Conservation (phyloP, 345 rosid species). For the Citrus medica region DNA sequence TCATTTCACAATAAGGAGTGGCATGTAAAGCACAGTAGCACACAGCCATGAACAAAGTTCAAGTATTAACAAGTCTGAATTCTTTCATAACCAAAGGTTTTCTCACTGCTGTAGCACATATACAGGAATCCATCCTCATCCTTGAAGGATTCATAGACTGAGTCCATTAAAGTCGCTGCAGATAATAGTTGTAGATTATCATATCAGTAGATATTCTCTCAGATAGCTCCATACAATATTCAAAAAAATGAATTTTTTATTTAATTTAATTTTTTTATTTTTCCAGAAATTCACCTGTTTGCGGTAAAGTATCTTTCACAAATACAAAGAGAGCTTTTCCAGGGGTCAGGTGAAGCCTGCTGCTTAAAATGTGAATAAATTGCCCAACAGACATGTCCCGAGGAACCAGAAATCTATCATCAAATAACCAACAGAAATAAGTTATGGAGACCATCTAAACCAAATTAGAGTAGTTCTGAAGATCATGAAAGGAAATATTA, state of each 20-base stretch:
- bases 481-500: background rate
- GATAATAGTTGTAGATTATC: background rate
- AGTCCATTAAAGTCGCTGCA: constrained; percentile 70
- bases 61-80: background rate
- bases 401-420: constrained; percentile 72
- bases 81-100: constrained; percentile 51
- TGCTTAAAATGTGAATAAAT: constrained; percentile 67
- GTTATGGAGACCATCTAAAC: background rate
- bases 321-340: constrained; percentile 82
- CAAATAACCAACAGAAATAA: background rate
- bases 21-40: background rate
- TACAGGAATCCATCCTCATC: constrained; percentile 89
- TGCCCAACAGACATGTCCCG: constrained; percentile 91
- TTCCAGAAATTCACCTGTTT: constrained; percentile 46
- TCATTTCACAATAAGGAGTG: background rate
- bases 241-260: background rate
- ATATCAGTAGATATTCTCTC: background rate
- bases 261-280: no score
- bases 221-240: background rate
- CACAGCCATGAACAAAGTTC: constrained; percentile 3
- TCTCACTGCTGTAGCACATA: constrained; percentile 86
- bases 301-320: constrained; percentile 77
- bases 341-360: constrained; percentile 57
- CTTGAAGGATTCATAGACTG: constrained; percentile 65
- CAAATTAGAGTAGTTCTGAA: background rate